phyloP scores from a whole-genome alignment of 2,329 filamentous ascomycete species.

The Thelonectria discophora region DNA sequence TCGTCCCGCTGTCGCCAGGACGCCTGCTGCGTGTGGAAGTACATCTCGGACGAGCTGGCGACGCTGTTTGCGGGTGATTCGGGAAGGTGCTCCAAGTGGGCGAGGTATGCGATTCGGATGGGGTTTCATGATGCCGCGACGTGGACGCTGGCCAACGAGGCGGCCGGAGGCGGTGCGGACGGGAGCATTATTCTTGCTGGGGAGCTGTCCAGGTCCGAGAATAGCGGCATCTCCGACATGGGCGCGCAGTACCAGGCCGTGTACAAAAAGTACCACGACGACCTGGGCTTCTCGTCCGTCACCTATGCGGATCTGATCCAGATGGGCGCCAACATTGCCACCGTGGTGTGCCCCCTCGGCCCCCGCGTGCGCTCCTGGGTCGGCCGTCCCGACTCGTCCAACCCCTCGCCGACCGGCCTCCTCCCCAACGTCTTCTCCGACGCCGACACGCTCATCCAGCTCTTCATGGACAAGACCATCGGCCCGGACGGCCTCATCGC shows the following conservation, averaged over 20 bases:
- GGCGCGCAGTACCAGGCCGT: constrained; percentile 51
- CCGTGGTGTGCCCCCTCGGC: constrained; percentile 55
- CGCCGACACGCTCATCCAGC: constrained; percentile 58
- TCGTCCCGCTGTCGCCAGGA: constrained; percentile 46
- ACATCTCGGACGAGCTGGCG: constrained; percentile 53
- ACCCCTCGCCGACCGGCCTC: constrained; percentile 50
- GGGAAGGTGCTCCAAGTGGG: constrained; percentile 54
- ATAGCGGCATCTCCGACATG: constrained; percentile 58
- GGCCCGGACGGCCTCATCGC: constrained; percentile 59
- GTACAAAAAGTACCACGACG: constrained; percentile 50
- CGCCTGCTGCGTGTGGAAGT: constrained; percentile 57
- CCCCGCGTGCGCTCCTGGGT: constrained; percentile 61
- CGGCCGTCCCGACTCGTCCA: constrained; percentile 57
- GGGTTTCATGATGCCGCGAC: constrained; percentile 59
- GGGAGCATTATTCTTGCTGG: constrained; percentile 54
- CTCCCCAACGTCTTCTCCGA: constrained; percentile 54
- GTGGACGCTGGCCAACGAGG: constrained; percentile 50
- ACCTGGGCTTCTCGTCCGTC: constrained; percentile 49
- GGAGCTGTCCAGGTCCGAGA: constrained; percentile 52
- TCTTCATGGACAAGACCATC: constrained; percentile 65
- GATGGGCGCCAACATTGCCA: constrained; percentile 60
- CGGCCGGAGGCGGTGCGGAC: constrained; percentile 55
- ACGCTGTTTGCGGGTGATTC: constrained; percentile 48
- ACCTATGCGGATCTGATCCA: constrained; percentile 65
- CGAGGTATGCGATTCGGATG: constrained; percentile 55